Evolutionary conservation across 345 rosid genomes (phyloP).

Genomic region (Aegle marmelos): DNA sequence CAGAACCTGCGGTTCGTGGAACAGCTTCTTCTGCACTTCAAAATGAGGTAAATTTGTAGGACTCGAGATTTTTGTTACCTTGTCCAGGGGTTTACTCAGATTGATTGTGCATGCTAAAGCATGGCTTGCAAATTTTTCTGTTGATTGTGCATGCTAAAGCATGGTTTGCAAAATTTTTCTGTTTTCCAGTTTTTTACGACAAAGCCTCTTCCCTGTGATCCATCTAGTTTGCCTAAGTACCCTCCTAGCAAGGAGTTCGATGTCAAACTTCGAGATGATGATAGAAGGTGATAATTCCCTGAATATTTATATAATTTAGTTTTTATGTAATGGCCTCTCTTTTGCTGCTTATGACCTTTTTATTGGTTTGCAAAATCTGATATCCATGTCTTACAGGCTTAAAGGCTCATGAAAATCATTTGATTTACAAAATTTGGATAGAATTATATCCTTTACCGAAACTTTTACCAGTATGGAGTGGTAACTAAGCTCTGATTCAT

Average conservation of each 20-base stretch:
- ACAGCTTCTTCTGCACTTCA: constrained; percentile 45
- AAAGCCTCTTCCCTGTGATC: constrained; percentile 50
- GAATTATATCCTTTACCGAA: background rate
- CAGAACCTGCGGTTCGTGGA: constrained; percentile 50
- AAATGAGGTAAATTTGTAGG: constrained; percentile 30
- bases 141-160: background rate
- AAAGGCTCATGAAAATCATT: background rate
- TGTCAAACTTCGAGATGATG: constrained; percentile 40
- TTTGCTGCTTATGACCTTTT: background rate
- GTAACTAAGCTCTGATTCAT: background rate
- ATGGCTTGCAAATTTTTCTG: background rate
- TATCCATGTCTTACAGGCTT: background rate
- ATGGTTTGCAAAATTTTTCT: background rate
- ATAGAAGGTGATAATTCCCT: constrained; percentile 35
- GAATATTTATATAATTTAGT: background rate
- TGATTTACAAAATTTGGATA: background rate
- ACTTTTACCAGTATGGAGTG: background rate
- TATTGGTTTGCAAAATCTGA: background rate
- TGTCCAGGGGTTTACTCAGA: background rate
- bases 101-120: background rate
- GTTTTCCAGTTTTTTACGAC: constrained; percentile 43
- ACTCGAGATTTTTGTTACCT: background rate
- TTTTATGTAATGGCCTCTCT: background rate
- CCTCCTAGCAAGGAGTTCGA: constrained; percentile 57
- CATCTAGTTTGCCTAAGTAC: constrained; percentile 51